These are phyloP conservation scores for Panicum hallii DNA, from an alignment of 202 grass and related monocot species.

Conservation along the genomic window DNA sequence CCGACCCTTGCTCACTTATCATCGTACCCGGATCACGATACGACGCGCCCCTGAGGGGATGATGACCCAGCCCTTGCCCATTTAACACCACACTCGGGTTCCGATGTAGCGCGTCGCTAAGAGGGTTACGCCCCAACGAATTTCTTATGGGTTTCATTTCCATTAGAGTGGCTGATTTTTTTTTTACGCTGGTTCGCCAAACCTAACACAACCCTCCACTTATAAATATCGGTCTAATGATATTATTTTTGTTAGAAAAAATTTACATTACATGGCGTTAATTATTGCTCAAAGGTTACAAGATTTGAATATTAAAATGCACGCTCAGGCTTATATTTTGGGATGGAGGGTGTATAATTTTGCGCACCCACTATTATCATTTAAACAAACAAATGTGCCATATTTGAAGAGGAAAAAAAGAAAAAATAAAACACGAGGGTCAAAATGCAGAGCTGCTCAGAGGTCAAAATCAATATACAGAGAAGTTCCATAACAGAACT, in stretches of 20 bases:
- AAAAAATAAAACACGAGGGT: background rate
- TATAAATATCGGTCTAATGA: too few relatives aligned
- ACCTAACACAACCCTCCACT: too few relatives aligned
- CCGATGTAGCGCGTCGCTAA: too few relatives aligned
- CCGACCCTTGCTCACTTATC: too few relatives aligned
- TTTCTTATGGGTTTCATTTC: too few relatives aligned
- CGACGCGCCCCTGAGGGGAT: too few relatives aligned
- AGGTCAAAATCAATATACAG: background rate
- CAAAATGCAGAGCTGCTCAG: constrained; percentile 8
- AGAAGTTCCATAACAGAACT: background rate
- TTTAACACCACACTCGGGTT: too few relatives aligned
- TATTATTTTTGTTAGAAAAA: background rate
- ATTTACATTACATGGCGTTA: background rate
- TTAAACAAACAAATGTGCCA: background rate
- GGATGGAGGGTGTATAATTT: background rate
- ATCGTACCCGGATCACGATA: too few relatives aligned
- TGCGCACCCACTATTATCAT: background rate
- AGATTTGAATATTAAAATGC: background rate
- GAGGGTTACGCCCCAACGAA: too few relatives aligned
- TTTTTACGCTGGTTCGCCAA: too few relatives aligned
- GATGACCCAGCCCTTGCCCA: too few relatives aligned
- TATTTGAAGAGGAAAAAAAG: background rate
- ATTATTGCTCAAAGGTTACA: background rate
- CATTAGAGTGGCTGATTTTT: too few relatives aligned
- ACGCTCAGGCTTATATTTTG: background rate